These are phyloP conservation scores for Candida tetrigidarum DNA, from an alignment of 1,139 yeast species.

Conservation along the genomic window DNA sequence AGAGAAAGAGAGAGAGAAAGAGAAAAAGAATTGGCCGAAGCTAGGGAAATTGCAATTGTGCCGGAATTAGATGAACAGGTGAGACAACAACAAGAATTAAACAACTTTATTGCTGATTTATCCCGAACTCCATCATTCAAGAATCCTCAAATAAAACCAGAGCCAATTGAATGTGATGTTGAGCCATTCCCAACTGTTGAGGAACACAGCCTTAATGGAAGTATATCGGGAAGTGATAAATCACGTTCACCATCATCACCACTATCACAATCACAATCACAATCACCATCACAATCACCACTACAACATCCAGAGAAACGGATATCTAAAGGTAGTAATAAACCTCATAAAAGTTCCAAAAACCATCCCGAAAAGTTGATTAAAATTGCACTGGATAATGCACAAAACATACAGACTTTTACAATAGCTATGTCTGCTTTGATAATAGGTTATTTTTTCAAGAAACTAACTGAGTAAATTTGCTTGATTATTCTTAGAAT, in stretches of 20 bases:
- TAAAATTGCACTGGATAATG: slow-evolving; percentile 4
- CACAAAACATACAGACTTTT: slow-evolving; percentile 12
- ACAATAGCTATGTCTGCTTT: slow-evolving; percentile 18
- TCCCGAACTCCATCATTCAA: slow-evolving; percentile 4
- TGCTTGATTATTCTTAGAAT: neutral
- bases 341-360: neutral
- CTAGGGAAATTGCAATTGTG: neutral
- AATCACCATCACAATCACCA: neutral
- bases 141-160: slow-evolving; percentile 1
- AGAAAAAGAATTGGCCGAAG: slow-evolving; percentile 1
- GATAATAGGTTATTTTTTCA: slow-evolving; percentile 17
- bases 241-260: neutral
- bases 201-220: neutral
- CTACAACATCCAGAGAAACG: slow-evolving; percentile 9
- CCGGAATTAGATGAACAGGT: slow-evolving; percentile 4
- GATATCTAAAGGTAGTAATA: neutral
- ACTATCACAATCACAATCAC: neutral
- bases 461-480: slow-evolving; percentile 5
- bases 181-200: slow-evolving; percentile 4
- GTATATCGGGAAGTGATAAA: neutral
- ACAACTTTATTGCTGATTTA: slow-evolving; percentile 3
- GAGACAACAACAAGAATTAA: slow-evolving; percentile 5
- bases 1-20: neutral
- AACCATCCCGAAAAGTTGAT: slow-evolving; percentile 5
- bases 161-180: neutral